Evolutionary conservation across 2,329 filamentous ascomycete species (phyloP), one percentile per base, ranked within the genome.

Genomic region (Herpotrichia juniperi): DNA sequence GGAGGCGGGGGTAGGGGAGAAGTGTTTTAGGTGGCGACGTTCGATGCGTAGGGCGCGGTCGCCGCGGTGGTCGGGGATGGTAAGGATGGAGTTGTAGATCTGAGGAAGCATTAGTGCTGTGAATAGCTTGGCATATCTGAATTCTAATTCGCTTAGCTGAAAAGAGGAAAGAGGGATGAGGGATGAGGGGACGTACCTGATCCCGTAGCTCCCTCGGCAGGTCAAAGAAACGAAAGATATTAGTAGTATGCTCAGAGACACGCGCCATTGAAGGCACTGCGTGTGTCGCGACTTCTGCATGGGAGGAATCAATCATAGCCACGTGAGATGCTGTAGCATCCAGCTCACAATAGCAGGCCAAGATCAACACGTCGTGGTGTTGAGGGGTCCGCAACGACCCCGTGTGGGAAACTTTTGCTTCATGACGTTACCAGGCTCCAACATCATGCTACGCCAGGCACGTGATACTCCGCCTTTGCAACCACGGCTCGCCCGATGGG

Each of bases 141-240:
- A 8, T 9, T 31, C n/a, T 31, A n/a, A 31, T 31, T 31, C 28
- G 28, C 28, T 9, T 31, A 31, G 9, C 28, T 31, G 28, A n/a
- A n/a, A 31, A 35, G 32, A n/a, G 7, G 17, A 22, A 19, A 28
- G 19, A 24, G n/a, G 31, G 4, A 25, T 37, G 19, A 10, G 30
- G 16, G 43, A 6, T 22, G 42, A 17, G 24, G 46, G n/a, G 24
- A 54, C 54, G 16, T 54, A 68, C 68, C 56, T 69, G 63, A 53
- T 75, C 69, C n/a, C 72, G 67, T 21, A 75, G 62, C 54, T 75
- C 72, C 37, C 68, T 62, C 11, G 72, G 72, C 11, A 75, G 61
- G 7, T 51, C 43, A 11, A 74, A 57, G 44, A 75, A 71, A 7
- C 67, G 64, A 42, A 68, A 69, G 24, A 56, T 17, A 22, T 40